Base-by-base conservation (phyloP, 257 asterid genomes). In the Schizonepeta tenuifolia region DNA sequence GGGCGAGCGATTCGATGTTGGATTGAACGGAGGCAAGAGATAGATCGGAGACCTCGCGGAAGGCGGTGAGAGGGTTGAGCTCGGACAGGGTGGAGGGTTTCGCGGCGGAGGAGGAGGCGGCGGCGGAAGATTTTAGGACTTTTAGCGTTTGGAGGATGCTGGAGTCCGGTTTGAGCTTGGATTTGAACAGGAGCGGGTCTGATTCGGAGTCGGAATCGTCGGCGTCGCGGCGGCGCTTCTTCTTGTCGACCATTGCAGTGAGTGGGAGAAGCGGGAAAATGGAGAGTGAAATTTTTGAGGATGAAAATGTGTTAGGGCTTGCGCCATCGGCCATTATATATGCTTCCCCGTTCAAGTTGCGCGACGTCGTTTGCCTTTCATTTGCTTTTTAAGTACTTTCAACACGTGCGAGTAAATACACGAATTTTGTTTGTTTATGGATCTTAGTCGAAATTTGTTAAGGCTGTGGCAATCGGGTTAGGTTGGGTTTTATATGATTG, bases 21-120 rank as follows among this genome's bases (percentile, higher is more conserved):
- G 90, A 82, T 17, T 86, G 88, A 24, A 92, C 94, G 67, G 96
- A 83, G 62, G 91, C 40, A 51, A 92, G 86, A 0, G 98, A 85
- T 66, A 88, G 91, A 64, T 92, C 96, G 57, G 79, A 9, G 68
- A 92, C 96, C 80, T 90, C 96, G 22, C 96, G 96, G 85, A 85
- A 92, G 77, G 89, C 70, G 71, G 86, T 69, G 83, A 94, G 2
- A 84, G 87, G 96, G 75, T 79, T 78, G 63, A 92, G 92, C 40
- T 88, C 94, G 77, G 92, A 64, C 22, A 92, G 96, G 65, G 90
- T 47, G 36, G 72, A 41, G 79, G 92, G 77, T 76, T 84, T 86
- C 4, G 86, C 40, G 59, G 81, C 65, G 68, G 87, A 28, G 68
- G 89, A 36, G 69, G 87, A 20, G 75, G 87, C 69, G 65, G 89